These are phyloP conservation scores for Acanthamoeba castellanii DNA, from an alignment of 208 protist species.

Conservation along the genomic window DNA sequence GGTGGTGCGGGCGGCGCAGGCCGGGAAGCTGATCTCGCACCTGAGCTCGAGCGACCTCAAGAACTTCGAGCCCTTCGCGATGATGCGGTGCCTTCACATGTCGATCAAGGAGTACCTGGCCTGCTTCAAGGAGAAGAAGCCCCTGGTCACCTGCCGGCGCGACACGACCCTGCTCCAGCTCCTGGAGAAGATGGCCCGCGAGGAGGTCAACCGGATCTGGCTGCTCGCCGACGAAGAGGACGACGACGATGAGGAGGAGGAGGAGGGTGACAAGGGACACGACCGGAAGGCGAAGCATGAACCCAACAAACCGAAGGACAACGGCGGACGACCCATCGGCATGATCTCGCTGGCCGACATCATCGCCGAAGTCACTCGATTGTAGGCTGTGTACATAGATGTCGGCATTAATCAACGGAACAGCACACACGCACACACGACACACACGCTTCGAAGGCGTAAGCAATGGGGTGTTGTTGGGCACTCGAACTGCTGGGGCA, in stretches of 20 bases:
- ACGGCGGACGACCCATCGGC: conserved; percentile 46
- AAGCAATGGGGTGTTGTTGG: no score
- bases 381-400: neutral
- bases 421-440: no score
- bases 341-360: conserved; percentile 56
- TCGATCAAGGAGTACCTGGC: conserved; percentile 67
- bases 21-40: conserved; percentile 43
- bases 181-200: conserved; percentile 55
- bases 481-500: no score
- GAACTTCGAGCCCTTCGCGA: conserved; percentile 59
- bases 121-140: conserved; percentile 67
- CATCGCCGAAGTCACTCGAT: conserved; percentile 34
- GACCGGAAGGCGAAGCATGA: neutral
- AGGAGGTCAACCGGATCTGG: conserved; percentile 58
- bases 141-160: conserved; percentile 54
- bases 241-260: neutral
- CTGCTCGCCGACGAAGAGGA: conserved; percentile 39
- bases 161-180: conserved; percentile 41
- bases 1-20: conserved; percentile 9
- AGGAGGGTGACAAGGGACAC: neutral
- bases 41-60: conserved; percentile 59
- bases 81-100: conserved; percentile 64
- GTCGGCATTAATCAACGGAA: no score
- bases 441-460: no score
- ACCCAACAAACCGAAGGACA: neutral